Evolutionary conservation across 257 asterid species (phyloP), one percentile per base, ranked within the genome.

Genomic region (Solanum chiquidenum): DNA sequence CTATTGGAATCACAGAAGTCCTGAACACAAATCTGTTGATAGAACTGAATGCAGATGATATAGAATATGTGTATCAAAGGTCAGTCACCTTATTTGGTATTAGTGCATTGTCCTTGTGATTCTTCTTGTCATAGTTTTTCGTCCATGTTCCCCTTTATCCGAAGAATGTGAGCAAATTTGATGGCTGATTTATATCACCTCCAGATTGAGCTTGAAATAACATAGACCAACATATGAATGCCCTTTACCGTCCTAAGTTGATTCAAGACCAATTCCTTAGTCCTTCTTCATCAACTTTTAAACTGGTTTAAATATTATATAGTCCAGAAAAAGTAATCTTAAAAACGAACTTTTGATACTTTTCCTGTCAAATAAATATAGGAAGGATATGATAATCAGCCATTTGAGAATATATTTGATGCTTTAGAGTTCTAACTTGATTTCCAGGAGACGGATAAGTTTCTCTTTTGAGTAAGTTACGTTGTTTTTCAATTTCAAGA

Each of bases 11-110:
- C 87, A 94, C 98, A 9, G 98, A 97, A 93, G 98, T 91, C 88
- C 94, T 97, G 46, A 97, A 97, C 92, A 92, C 98, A 35, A 94
- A 97, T 90, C 98, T 97, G 88, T 55, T 97, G 94, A 90, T 97
- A 86, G 99, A 97, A 90, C 87, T 97, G 89, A 94, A 96, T 83
- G 99, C 99, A 72, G 99, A 97, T 90, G 99, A 97, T 85, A 93
- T 97, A 77, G 99, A 97, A 87, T 97, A 91, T 87, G 99, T 97
- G 87, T 97, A 92, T 86, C 99, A 97, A 89, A 95, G 98, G 98
- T 94, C 76, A 44, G 66, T 66, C 75, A 72, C 21, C 77, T 82
- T 38, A 38, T 33, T 38, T 60, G 42, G 75, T n/a, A 35, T 58
- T 33, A 35, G 21, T 72, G 73, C 27, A 84, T 86, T 62, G 33